These are phyloP conservation scores for Rhodomyrtus psidioides DNA, from an alignment of 441 rosid genomes.

Conservation along the genomic window DNA sequence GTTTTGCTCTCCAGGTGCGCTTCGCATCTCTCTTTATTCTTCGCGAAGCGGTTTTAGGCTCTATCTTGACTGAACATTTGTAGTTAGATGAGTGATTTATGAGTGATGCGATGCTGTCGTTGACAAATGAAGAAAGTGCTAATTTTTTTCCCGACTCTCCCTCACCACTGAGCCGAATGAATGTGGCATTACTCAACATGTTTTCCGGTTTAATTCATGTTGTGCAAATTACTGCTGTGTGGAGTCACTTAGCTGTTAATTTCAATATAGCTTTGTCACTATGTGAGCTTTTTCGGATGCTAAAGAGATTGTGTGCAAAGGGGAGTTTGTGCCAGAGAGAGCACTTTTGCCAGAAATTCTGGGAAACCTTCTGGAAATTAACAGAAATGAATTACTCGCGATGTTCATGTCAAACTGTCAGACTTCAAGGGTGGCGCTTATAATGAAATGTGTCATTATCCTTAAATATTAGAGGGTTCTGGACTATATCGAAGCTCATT, in stretches of 20 bases:
- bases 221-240: background rate
- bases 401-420: background rate
- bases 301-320: background rate
- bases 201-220: background rate
- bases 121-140: background rate
- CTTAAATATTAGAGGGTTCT: background rate
- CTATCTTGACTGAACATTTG: background rate
- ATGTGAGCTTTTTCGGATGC: background rate
- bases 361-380: background rate
- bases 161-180: background rate
- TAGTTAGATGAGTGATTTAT: background rate
- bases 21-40: background rate
- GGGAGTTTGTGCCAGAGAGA: background rate
- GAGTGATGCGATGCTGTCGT: background rate
- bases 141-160: background rate
- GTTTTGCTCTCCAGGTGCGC: slow-evolving; percentile 50
- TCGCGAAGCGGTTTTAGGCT: background rate
- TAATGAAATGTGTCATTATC: background rate
- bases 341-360: background rate
- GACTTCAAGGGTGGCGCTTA: background rate
- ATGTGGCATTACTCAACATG: background rate
- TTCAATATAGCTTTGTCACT: background rate
- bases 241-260: background rate
- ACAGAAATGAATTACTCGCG: background rate
- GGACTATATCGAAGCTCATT: background rate